Evolutionary conservation across 1,284 basidiomycete genomes (phyloP).

Genomic region (Ceratobasidium sp.): DNA sequence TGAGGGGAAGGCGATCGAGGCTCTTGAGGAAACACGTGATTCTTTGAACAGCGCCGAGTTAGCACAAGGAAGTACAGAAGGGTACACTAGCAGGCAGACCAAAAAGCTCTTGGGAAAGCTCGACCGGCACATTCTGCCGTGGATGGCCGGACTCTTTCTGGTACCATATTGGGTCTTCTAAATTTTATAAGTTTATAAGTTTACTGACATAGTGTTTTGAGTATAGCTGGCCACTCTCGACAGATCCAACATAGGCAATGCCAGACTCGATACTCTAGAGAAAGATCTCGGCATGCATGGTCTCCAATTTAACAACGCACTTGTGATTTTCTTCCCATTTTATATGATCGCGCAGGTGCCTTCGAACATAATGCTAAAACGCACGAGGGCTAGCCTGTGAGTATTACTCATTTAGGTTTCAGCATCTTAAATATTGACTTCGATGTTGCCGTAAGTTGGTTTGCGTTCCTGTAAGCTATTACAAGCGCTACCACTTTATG

Average conservation of each 20-base stretch:
- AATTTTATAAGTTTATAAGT: neutral
- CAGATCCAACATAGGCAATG: constrained; percentile 79
- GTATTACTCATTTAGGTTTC: constrained; percentile 57
- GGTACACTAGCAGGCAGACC: constrained; percentile 10
- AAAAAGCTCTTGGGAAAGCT: constrained; percentile 44
- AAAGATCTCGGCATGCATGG: constrained; percentile 49
- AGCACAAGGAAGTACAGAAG: neutral
- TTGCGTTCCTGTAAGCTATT: constrained; percentile 20
- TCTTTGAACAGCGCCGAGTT: constrained; percentile 14
- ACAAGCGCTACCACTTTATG: neutral
- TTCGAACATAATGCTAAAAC: constrained; percentile 69
- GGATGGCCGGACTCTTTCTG: constrained; percentile 68
- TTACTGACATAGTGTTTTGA: constrained; percentile 1
- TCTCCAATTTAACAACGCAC: constrained; percentile 61
- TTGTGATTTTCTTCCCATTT: constrained; percentile 73
- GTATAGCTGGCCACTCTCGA: constrained; percentile 60
- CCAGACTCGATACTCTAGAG: constrained; percentile 54
- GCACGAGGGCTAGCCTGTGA: constrained; percentile 70
- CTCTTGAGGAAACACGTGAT: constrained; percentile 11
- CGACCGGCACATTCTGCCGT: constrained; percentile 46
- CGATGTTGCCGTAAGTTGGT: constrained; percentile 15
- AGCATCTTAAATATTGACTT: constrained; percentile 65
- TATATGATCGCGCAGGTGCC: constrained; percentile 62
- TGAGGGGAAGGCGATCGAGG: constrained; percentile 36
- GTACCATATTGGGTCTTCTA: constrained; percentile 74